Evolutionary conservation across 371 early-diverging fungal species (phyloP).

Genomic region (Funneliformis caledonium): DNA sequence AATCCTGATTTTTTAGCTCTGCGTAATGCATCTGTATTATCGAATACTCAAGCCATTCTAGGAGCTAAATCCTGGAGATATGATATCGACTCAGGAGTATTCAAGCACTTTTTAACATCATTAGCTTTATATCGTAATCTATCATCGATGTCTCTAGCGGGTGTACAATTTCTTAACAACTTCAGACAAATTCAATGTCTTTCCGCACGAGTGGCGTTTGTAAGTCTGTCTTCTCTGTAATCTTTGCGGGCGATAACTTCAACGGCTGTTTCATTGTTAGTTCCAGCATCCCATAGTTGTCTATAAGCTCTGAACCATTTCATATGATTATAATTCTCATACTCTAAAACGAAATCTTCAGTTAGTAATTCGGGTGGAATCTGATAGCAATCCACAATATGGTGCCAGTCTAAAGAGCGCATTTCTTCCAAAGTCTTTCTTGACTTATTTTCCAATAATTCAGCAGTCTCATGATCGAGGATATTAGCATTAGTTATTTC

Average conservation of each 20-base stretch:
- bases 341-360: too few species aligned
- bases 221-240: conserved; percentile 29
- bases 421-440: conserved; percentile 26
- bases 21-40: conserved; percentile 31
- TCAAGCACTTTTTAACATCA: neutral
- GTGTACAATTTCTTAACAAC: conserved; percentile 8
- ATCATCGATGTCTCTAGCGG: conserved; percentile 35
- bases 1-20: conserved; percentile 37
- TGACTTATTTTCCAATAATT: conserved; percentile 14
- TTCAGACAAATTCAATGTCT: neutral
- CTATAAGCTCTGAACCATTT: too few species aligned
- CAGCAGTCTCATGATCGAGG: neutral
- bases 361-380: too few species aligned
- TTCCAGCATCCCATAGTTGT: too few species aligned
- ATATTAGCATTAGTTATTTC: conserved; percentile 26
- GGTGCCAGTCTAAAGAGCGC: too few species aligned
- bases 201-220: conserved; percentile 2
- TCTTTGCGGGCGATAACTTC: too few species aligned
- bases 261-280: too few species aligned
- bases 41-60: too few species aligned
- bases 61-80: neutral
- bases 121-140: conserved; percentile 21
- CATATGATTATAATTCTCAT: too few species aligned
- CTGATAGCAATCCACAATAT: too few species aligned
- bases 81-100: neutral